A percentile compares a stretch with the other conserved stretches of the same genome.
phyloP scores from a whole-genome alignment of 768 basidiomycete species.

The Boletus rex-veris region DNA sequence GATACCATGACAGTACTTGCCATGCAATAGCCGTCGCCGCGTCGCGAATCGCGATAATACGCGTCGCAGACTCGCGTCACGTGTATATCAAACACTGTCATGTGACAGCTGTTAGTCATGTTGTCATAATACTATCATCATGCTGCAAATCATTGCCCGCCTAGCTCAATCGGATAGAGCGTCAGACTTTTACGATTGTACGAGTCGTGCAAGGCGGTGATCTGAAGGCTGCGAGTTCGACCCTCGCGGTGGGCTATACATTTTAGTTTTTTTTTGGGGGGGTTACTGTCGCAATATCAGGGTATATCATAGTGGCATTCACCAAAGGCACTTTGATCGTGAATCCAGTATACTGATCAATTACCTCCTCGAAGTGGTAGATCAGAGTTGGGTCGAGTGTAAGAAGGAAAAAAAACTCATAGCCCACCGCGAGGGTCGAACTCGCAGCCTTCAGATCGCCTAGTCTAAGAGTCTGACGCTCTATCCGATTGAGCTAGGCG shows the following conservation, averaged over 20 bases:
- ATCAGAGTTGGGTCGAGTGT: no score
- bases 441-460: conserved; percentile 59
- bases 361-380: no score
- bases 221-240: conserved; percentile 87
- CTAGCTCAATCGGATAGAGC: conserved; percentile 70
- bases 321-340: no score
- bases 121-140: no score
- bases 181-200: conserved; percentile 54
- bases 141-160: conserved; percentile 36
- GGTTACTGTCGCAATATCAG: no score
- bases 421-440: conserved; percentile 65
- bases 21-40: neutral
- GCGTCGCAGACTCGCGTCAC: conserved; percentile 7
- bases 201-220: conserved; percentile 38
- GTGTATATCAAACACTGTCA: conserved; percentile 18
- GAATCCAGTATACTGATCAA: no score
- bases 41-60: neutral
- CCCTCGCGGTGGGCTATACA: conserved; percentile 75
- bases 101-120: neutral
- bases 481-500: conserved; percentile 69
- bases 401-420: conserved; percentile 10
- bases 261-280: neutral
- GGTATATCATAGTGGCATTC: no score
- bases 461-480: conserved; percentile 61
- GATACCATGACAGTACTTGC: conserved; percentile 29